A percentile compares a stretch with the other conserved stretches of the same genome.
These are phyloP conservation scores for Bromus sterilis DNA, from an alignment of 176 grass and related monocot species.

Conservation along the genomic window DNA sequence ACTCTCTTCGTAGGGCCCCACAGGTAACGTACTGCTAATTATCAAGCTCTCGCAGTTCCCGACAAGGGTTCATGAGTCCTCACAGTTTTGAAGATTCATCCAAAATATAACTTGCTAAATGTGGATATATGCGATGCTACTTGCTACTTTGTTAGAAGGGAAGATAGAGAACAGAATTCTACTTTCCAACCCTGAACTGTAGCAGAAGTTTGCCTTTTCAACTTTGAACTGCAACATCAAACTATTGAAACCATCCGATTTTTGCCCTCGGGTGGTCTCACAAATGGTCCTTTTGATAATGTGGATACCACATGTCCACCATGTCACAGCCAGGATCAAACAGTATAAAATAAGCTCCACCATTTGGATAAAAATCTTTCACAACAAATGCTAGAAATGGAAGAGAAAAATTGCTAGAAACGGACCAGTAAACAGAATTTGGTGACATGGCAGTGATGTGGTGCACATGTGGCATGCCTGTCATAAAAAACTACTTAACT, in stretches of 20 bases:
- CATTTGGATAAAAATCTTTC: background rate
- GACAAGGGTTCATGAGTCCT: background rate
- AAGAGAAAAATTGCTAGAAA: background rate
- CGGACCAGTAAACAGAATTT: background rate
- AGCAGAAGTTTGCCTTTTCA: background rate
- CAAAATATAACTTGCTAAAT: background rate
- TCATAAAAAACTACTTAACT: background rate
- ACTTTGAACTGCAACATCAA: background rate
- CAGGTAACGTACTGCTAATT: slow-evolving; percentile 45
- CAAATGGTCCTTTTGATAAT: background rate
- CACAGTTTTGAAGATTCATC: background rate
- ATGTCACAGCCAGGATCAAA: background rate
- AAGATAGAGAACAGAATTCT: background rate
- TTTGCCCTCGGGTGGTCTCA: background rate
- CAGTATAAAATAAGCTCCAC: background rate
- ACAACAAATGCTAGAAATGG: background rate
- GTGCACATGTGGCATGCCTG: background rate
- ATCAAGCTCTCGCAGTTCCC: background rate
- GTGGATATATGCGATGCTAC: background rate
- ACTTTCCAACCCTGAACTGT: background rate
- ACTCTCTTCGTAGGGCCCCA: slow-evolving; percentile 64
- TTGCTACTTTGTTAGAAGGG: background rate
- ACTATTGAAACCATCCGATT: background rate
- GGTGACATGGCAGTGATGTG: background rate
- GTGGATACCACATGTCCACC: background rate